A percentile compares a stretch with the other conserved stretches of the same genome.
phyloP scores from a whole-genome alignment of 176 grass and related monocot genomes.

The bread wheat (Triticum aestivum) region IWGSC_CS_RefSeq_v2.1 NC_057802.1:612875878-612876377 shows the following conservation, averaged over 20 bases:
- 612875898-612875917: neutral
- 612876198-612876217: too few species aligned
- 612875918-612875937: neutral
- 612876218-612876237: neutral
- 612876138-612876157: conserved; percentile 6
- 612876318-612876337: conserved; percentile 11
- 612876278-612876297: neutral
- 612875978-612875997: neutral
- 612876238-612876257: conserved; percentile 14
- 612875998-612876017: neutral
- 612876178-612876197: too few species aligned
- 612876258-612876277: conserved; percentile 23
- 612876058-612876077: conserved; percentile 54
- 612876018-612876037: conserved; percentile 5
- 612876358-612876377: neutral
- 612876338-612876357: neutral
- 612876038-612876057: conserved; percentile 24
- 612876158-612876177: neutral
- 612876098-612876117: conserved; percentile 65
- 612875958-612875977: neutral
- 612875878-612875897: neutral
- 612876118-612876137: conserved; percentile 57
- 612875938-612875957: neutral
- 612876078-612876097: conserved; percentile 52
- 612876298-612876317: neutral